Evolutionary conservation across 2,329 filamentous ascomycete species (phyloP), one percentile per base, ranked within the genome.

Genomic region (Paraphaeosphaeria minitans): DNA sequence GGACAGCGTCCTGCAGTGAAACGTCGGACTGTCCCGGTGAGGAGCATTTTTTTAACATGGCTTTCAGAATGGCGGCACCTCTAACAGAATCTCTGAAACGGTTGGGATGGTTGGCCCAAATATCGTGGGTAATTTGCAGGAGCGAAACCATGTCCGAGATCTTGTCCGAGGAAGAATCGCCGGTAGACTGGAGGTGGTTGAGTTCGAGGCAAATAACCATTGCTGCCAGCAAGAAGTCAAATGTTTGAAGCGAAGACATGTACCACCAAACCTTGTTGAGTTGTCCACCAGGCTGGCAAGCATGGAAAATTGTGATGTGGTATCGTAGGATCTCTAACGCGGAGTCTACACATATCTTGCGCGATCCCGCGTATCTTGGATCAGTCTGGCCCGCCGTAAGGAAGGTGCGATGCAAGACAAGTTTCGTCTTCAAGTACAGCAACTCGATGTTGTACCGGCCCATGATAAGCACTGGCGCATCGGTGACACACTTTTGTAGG

Each of bases 341-440:
- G 4, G 82, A 78, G 2, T 78, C 75, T 3, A 84, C 68, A 54
- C 82, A 85, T 1, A 76, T 75, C 27, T 70, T 71, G 47, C 81
- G 75, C 4, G 82, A 84, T 47, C 80, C 77, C 0, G 69, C 67
- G 56, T 78, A 80, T 21, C 55, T 58, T 0, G 63, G 37, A 66
- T 74, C 49, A 53, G 64, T 54, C 75, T 79, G 66, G 53, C 74
- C 67, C 16, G 77, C 72, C 12, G 76, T 76, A 61, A 87, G 78
- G 62, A 82, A 85, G 29, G 79, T 80, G 16, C 84, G 78, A 65
- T 87, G 84, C n/a, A 87, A 67, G 1, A 85, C 80, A 33, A 82
- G 79, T 50, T 80, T 79, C 9, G 81, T 75, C 64, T 84, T 84
- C 47, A 82, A 79, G 64, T 82, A 83, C 5, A 84, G 71, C 4